Base-by-base conservation (phyloP, 2,329 filamentous ascomycete species). In the Sporothrix globosa region DNA sequence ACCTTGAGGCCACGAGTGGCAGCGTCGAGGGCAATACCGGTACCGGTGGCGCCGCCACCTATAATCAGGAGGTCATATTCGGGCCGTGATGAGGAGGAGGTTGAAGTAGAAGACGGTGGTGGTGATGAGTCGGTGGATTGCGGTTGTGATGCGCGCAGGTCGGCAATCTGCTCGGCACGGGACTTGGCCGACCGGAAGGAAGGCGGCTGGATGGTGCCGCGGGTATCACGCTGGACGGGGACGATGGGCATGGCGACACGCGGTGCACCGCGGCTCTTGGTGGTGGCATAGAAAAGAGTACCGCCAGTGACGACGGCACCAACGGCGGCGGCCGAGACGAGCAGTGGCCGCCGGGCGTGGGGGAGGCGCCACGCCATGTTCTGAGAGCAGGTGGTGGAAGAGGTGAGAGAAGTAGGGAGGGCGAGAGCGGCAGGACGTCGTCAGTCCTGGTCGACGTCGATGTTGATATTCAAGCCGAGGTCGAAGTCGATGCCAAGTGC, bases 21-120 rank as follows among this genome's bases (percentile, higher is more conserved):
- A 48, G 92, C 92, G 80, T 96, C 92, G 60, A 96, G 86, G 14
- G 92, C 92, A 75, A 96, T 92, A 30, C 92, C 92, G 6, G 91
- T 86, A 17, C 92, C 92, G 1, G 92, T 95, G 17, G 92, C 92
- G 74, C 92, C 92, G 73, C 88, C 91, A 70, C 92, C 92, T 75
- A 95, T 92, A 75, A 96, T 84, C 73, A 95, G 83, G 53, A 96
- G 83, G 77, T 95, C 92, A 76, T 94, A 95, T 68, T 87, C 84
- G 56, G 89, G 80, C 14, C 81, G 39, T 34, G 27, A 10, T 17
- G 41, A 19, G 17, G 63, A 11, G 81, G 19, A 30, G 5, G 60
- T 5, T 1, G 34, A 34, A 34, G 4, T 6, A 34, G 34, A 34
- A 7, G 34, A 34, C 7, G 4, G 34, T 34, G 34, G 34, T 50